Conservation (phyloP, 1,284 basidiomycete genomes). For the Ustilago sp. region DNA sequence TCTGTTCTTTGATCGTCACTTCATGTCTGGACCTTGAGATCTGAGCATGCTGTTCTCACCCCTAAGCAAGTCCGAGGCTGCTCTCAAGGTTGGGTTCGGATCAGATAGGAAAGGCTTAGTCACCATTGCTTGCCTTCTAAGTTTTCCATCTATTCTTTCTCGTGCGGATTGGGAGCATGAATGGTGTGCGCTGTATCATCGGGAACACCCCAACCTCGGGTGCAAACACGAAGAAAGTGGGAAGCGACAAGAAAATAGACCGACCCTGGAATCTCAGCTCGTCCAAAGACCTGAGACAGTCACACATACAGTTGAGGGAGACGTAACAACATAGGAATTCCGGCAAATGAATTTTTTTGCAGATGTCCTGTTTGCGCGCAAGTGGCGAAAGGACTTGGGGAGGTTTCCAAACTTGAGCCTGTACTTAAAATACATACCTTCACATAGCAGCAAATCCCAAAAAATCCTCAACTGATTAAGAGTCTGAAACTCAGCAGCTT, state of each 20-base stretch:
- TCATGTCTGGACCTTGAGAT: slow-evolving; percentile 2
- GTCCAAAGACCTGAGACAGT: too few relatives aligned
- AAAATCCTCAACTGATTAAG: too few relatives aligned
- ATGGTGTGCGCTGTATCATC: neutral
- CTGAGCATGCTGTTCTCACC: neutral
- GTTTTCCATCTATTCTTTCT: neutral
- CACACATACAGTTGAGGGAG: too few relatives aligned
- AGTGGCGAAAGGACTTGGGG: too few relatives aligned
- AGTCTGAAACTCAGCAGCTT: too few relatives aligned
- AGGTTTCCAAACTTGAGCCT: too few relatives aligned
- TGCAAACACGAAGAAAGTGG: neutral
- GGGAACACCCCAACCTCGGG: neutral
- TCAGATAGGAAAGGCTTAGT: neutral
- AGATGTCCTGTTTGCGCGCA: too few relatives aligned
- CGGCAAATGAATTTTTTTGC: too few relatives aligned
- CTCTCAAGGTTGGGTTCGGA: neutral
- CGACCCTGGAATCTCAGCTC: too few relatives aligned
- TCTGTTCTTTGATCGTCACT: neutral
- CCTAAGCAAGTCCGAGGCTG: neutral
- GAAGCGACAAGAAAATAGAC: neutral
- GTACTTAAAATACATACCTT: too few relatives aligned
- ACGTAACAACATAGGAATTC: too few relatives aligned
- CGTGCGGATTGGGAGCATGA: neutral
- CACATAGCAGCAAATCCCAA: too few relatives aligned
- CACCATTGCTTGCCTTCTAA: neutral